Evolutionary conservation across 306 rosid species (phyloP), one percentile per base, ranked within the genome.

Genomic region (Casuarina cunninghamiana): DNA sequence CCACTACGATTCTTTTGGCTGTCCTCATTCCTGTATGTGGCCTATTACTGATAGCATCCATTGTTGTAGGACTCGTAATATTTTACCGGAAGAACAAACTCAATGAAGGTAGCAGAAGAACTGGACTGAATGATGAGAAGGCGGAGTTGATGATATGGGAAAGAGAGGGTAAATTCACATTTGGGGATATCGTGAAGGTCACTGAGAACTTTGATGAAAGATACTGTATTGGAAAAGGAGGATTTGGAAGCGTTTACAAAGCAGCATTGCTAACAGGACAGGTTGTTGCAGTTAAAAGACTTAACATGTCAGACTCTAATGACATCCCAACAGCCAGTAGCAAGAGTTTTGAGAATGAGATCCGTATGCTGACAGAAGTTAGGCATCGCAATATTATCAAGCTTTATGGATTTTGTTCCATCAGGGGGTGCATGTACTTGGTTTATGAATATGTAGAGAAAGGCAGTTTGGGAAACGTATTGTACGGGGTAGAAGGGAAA

Each of bases 181-280:
- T 87, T 45, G 4, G 84, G 42, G 88, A 86, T 50, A 75, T 89
- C 50, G 86, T 84, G 32, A 90, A 81, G 72, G 91, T 88, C 71
- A 90, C 91, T 0, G 66, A 85, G 32, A 84, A 90, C 84, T 90
- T 91, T 71, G 54, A 79, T 26, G 93, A 90, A 38, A 84, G 75
- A 43, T 77, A 80, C 76, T 90, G 90, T 89, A 82, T 91, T 44
- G 97, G 93, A 73, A 87, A 82, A 75, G 94, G 94, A 80, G 97
- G 97, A 69, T 87, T 82, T 63, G 97, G 94, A 77, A 90, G 82
- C 15, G 97, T 91, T 32, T 91, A 86, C 71, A 87, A 72, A 73
- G 97, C 89, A 3, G 79, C 46, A 50, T 53, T 91, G 50, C 35
- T 60, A 19, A 80, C 90, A 17, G 86, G 89, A 53, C 78, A 58